Evolutionary conservation across 306 rosid genomes (phyloP), one percentile per base, ranked within the genome.

Genomic region (Carpinus viminea): DNA sequence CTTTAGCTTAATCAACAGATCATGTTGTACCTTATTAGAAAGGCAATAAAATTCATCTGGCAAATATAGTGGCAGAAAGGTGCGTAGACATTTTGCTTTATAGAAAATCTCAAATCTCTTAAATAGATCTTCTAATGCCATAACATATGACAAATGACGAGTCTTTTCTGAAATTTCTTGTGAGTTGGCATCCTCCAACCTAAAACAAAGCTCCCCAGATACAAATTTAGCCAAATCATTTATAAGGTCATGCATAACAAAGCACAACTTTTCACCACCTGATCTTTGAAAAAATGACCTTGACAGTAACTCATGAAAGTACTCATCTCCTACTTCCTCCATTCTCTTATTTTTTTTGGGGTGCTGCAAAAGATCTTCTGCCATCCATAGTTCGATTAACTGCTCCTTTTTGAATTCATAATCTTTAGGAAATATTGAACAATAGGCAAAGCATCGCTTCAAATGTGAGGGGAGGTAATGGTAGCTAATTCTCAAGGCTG

Each of bases 381-480:
- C 85, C 57, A 74, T 61, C 85, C 79, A 81, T 48, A 78, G 69
- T 16, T 52, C 21, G 61, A 78, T 75, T 12, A 81, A 9, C 1
- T 50, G 72, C 26, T 75, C 76, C 74, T 16, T 75, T 13, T 48
- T 47, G 68, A 81, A 53, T 21, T 24, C 51, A 52, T 74, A 46
- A 31, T 59, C 64, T 78, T 85, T 81, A 11, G 85, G 81, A 41
- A 81, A 81, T 53, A 85, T 75, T 0, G 85, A 78, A 73, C 78
- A 81, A 73, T 81, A 85, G 13, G 83, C 83, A 85, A 85, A 85
- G 55, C 80, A 83, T 65, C 36, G 75, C 60, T 78, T 83, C 73
- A 78, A 20, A 83, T 78, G 70, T 16, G 53, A 80, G 1, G 86
- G 80, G 41, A 78, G 86, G 56, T 75, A 55, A 68, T 71, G 38